Conservation (phyloP, 2,329 filamentous ascomycete genomes). For the Botrytis galanthina region DNA sequence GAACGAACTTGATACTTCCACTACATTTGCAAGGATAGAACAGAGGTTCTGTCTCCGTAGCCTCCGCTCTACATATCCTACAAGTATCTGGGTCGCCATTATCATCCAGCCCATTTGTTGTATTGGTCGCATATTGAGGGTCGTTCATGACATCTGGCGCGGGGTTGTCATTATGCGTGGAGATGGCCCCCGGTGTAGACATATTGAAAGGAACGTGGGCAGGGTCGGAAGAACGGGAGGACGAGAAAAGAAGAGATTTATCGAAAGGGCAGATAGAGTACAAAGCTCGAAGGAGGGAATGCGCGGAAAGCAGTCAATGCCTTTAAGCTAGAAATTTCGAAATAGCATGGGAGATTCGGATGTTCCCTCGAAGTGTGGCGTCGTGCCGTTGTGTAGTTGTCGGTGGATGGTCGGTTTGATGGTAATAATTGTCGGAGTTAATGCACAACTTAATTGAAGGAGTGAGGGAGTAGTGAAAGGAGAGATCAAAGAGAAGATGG, state of each 20-base stretch:
- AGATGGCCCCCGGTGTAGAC: background rate
- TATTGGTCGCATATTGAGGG: constrained; percentile 47
- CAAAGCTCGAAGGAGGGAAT: background rate
- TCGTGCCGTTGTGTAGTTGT: background rate
- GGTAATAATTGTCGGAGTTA: constrained; percentile 7
- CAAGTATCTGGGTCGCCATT: constrained; percentile 67
- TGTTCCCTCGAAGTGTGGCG: constrained; percentile 1
- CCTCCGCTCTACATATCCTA: constrained; percentile 93
- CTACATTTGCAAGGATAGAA: constrained; percentile 99
- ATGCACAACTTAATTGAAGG: background rate
- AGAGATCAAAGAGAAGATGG: background rate
- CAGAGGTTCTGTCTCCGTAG: constrained; percentile 74
- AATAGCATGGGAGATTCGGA: constrained; percentile 6
- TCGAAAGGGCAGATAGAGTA: background rate
- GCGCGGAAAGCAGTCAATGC: constrained; percentile 5
- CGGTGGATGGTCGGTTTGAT: background rate
- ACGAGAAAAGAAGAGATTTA: background rate
- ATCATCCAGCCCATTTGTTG: constrained; percentile 34
- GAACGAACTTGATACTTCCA: constrained; percentile 97
- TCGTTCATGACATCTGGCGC: constrained; percentile 57
- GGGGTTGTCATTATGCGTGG: constrained; percentile 22
- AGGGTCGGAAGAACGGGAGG: background rate
- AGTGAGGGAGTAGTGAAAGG: background rate
- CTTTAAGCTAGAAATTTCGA: background rate
- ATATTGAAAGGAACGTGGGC: background rate